Percentiles rank a stretch among this genome's conserved stretches.
phyloP scores from a whole-genome alignment of 139 green algal species.

The Picochlorum sp. region DNA sequence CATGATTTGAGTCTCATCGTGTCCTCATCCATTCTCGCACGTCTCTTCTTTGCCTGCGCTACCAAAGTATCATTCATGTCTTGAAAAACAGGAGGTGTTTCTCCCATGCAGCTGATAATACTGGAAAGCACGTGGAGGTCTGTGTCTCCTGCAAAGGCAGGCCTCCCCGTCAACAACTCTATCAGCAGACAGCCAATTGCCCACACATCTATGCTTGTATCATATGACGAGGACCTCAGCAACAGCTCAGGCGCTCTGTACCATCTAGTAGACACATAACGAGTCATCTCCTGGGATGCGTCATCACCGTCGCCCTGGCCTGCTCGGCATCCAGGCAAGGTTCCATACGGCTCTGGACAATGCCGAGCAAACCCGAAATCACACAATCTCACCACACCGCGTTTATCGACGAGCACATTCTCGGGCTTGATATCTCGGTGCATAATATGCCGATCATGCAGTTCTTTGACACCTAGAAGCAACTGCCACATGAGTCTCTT shows the following conservation, averaged over 20 bases:
- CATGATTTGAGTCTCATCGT: too few species aligned
- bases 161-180: constrained; percentile 83
- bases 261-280: constrained; percentile 93
- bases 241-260: constrained; percentile 93
- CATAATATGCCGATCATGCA: constrained; percentile 15
- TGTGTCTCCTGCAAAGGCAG: constrained; percentile 93
- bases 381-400: constrained; percentile 79
- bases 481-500: constrained; percentile 15
- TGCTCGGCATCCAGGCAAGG: constrained; percentile 79
- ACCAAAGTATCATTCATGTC: too few species aligned
- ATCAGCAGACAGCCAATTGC: constrained; percentile 96
- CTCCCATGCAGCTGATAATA: too few species aligned
- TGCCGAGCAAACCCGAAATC: constrained; percentile 87
- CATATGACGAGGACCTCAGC: constrained; percentile 95
- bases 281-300: constrained; percentile 63
- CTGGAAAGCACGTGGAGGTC: constrained; percentile 88
- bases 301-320: constrained; percentile 70
- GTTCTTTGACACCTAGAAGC: constrained; percentile 5
- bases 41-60: too few species aligned
- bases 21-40: too few species aligned
- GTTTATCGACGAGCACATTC: constrained; percentile 75
- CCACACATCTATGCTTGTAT: constrained; percentile 94
- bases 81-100: too few species aligned
- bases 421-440: constrained; percentile 87
- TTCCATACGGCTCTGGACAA: constrained; percentile 59